These are phyloP conservation scores for Eutypella sp. DNA, from an alignment of 2,329 filamentous ascomycete species.

Conservation along the genomic window DNA sequence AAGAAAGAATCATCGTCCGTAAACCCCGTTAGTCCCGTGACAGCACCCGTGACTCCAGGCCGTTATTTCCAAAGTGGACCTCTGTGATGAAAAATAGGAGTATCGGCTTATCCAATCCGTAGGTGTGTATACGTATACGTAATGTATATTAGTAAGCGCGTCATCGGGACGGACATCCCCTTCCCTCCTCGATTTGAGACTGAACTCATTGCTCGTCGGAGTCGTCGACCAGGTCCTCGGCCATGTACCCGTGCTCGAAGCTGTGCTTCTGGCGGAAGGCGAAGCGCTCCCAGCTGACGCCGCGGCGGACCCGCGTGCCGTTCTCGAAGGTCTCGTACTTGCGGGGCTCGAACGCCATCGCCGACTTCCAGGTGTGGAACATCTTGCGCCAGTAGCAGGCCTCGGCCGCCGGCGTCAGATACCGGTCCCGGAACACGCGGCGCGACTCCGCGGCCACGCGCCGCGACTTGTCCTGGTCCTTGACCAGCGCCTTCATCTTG, in stretches of 20 bases:
- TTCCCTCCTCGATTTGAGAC: not conserved
- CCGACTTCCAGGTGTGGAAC: conserved; percentile 14
- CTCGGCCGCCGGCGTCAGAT: conserved; percentile 49
- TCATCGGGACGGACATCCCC: too few relatives aligned
- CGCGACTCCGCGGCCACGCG: conserved; percentile 44
- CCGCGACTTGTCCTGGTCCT: conserved; percentile 38
- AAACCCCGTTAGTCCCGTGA: too few relatives aligned
- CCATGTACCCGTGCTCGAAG: conserved; percentile 18
- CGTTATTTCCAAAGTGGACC: too few relatives aligned
- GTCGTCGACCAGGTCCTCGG: conserved; percentile 9
- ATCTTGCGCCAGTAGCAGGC: conserved; percentile 47
- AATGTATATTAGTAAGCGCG: too few relatives aligned
- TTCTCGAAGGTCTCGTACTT: conserved; percentile 11
- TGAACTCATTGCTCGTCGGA: conserved; percentile 1
- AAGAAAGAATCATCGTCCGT: too few relatives aligned
- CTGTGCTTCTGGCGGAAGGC: conserved; percentile 17
- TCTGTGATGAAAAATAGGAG: too few relatives aligned
- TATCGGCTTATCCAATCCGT: too few relatives aligned
- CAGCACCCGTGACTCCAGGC: too few relatives aligned
- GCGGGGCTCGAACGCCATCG: conserved; percentile 18
- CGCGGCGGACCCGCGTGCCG: conserved; percentile 14
- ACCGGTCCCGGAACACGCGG: conserved; percentile 44
- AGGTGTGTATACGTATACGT: too few relatives aligned
- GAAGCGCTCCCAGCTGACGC: conserved; percentile 23
- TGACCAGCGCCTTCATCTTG: conserved; percentile 35